Evolutionary conservation across 805 yeast genomes (phyloP), one percentile per base, ranked within the genome.

Genomic region (Saturnispora ahearnii): DNA sequence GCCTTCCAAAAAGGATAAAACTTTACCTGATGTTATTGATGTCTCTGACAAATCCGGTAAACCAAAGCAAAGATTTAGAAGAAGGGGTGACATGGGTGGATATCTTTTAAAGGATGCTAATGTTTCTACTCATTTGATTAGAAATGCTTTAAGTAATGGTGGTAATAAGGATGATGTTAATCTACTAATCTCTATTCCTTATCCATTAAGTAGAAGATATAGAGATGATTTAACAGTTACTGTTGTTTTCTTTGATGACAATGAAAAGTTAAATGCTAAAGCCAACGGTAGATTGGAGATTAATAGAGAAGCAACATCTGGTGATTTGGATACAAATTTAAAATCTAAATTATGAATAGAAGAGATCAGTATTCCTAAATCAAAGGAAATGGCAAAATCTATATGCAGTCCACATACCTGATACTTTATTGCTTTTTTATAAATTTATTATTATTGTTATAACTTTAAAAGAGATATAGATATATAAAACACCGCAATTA

Each of bases 221-320:
- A 80, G 99, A 65, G 99, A 93, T 68, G 99, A 93, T 65, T 73
- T 93, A 62, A 90, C 98, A 0, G 97, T 90, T 5, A 88, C 96
- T 3, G 99, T 93, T 24, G 87, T 91, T 2, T 93, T 93, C 67
- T 93, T 93, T 63, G 63, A 63, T 44, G 64, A 63, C 37, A 96
- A 95, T 11, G 78, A 78, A 24, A 73, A 73, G 45, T 62, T 65
- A 7, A 59, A 62, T n/a, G 69, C 70, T 13, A 64, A 70, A 54
- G 73, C 71, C 31, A 59, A 58, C 22, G 83, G 83, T 2, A 69
- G 69, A 56, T 63, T 81, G 55, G 84, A 77, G 56, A 71, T 80
- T 55, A 81, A 81, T 58, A 59, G 69, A 24, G 72, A 67, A 21
- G 85, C 83, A 26, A 81, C 85, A 9, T 61, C 75, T 47, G 84